A percentile compares a stretch with the other conserved stretches of the same genome.
Evolutionary conservation across 192 early-diverging fungal genomes (phyloP).

Genomic region (Lunasporangiospora selenospora): DNA sequence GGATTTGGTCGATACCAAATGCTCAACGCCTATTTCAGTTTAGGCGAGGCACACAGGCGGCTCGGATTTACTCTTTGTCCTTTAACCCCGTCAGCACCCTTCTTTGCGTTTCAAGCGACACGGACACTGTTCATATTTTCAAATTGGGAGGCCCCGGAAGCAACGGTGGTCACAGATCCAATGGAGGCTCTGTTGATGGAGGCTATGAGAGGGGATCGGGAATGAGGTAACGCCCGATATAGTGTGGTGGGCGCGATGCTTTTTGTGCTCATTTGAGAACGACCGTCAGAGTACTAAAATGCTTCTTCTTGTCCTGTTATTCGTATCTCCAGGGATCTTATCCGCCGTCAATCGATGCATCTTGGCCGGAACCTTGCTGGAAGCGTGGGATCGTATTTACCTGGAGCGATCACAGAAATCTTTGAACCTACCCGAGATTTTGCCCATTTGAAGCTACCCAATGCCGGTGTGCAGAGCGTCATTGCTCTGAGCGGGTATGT

Average conservation of each 20-base stretch:
- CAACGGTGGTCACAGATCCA: slow-evolving; percentile 6
- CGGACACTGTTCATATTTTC: slow-evolving; percentile 97
- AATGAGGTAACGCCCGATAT: slow-evolving; percentile 39
- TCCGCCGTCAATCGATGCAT: slow-evolving; percentile 65
- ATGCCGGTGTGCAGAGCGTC: slow-evolving; percentile 74
- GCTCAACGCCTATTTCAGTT: slow-evolving; percentile 92
- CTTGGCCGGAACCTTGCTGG: slow-evolving; percentile 74
- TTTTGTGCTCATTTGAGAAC: slow-evolving; percentile 1
- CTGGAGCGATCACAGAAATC: slow-evolving; percentile 87
- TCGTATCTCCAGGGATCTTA: slow-evolving; percentile 5
- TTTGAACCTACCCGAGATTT: slow-evolving; percentile 97
- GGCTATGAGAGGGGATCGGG: slow-evolving; percentile 12
- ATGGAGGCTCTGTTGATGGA: slow-evolving; percentile 21
- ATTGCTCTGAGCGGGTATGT: slow-evolving; percentile 75
- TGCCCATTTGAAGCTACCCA: slow-evolving; percentile 89
- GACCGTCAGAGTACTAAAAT: slow-evolving; percentile 1
- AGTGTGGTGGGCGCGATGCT: slow-evolving; percentile 50
- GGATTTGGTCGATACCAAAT: slow-evolving; percentile 89
- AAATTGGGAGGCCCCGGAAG: slow-evolving; percentile 52
- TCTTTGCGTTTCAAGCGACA: slow-evolving; percentile 87
- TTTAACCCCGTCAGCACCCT: slow-evolving; percentile 79
- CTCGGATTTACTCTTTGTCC: slow-evolving; percentile 89
- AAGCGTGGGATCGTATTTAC: slow-evolving; percentile 86
- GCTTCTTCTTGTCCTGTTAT: background rate
- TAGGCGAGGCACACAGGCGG: slow-evolving; percentile 91